These are phyloP conservation scores for Vanrija sp. DNA, from an alignment of 1,284 basidiomycete species.

Conservation along the genomic window DNA sequence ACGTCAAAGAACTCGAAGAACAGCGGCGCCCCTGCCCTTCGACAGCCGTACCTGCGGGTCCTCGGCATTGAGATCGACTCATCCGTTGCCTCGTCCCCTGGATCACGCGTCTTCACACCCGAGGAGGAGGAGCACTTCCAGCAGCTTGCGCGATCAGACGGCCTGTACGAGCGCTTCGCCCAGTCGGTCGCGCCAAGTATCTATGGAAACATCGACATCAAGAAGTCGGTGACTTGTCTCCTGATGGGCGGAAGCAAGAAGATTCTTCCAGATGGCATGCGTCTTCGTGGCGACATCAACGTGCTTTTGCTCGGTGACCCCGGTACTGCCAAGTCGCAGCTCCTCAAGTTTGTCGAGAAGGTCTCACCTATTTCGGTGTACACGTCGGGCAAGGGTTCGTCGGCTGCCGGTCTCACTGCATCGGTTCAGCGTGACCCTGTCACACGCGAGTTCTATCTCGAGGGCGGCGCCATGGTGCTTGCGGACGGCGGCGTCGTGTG, in stretches of 20 bases:
- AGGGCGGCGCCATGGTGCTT: conserved; percentile 99
- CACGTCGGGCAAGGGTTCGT: conserved; percentile 96
- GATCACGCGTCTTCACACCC: conserved; percentile 72
- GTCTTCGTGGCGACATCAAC: conserved; percentile 96
- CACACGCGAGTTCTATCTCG: conserved; percentile 95
- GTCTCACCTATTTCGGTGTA: conserved; percentile 96
- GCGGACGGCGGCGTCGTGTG: conserved; percentile 98
- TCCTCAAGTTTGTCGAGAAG: conserved; percentile 98
- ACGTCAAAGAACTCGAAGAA: conserved; percentile 69
- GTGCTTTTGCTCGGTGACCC: conserved; percentile 94
- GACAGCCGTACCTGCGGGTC: conserved; percentile 91
- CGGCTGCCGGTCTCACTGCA: conserved; percentile 95
- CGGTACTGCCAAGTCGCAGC: conserved; percentile 94
- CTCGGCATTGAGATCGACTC: conserved; percentile 86
- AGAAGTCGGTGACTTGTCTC: conserved; percentile 92
- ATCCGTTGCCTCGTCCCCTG: conserved; percentile 57
- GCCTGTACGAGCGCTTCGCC: conserved; percentile 91
- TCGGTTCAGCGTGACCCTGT: conserved; percentile 92
- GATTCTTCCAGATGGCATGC: conserved; percentile 94
- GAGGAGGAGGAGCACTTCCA: conserved; percentile 95
- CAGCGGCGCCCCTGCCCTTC: conserved; percentile 72
- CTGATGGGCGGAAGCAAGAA: conserved; percentile 99
- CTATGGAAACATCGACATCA: conserved; percentile 95
- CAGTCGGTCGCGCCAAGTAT: conserved; percentile 95
- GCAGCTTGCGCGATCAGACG: conserved; percentile 81